Evolutionary conservation across 257 asterid species (phyloP).

Genomic region (Craterostigma plantagineum): DNA sequence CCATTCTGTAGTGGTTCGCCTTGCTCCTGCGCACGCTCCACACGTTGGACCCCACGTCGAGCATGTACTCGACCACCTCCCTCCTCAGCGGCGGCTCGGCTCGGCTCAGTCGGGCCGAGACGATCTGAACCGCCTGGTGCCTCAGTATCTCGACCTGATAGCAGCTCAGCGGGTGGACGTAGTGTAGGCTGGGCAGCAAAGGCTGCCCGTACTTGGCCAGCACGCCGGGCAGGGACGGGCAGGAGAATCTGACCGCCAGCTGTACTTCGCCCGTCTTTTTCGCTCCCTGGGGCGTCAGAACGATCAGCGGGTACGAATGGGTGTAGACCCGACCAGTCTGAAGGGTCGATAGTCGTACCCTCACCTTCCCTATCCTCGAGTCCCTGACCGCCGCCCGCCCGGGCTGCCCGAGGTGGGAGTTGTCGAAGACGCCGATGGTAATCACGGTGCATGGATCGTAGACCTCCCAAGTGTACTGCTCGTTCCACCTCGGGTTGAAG

Average conservation of each 20-base stretch:
- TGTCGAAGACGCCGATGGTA: slow-evolving; percentile 62
- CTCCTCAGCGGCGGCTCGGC: slow-evolving; percentile 73
- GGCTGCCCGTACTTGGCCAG: slow-evolving; percentile 43
- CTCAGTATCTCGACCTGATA: slow-evolving; percentile 51
- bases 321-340: slow-evolving; percentile 61
- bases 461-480: slow-evolving; percentile 90
- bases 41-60: slow-evolving; percentile 72
- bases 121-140: slow-evolving; percentile 61
- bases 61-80: slow-evolving; percentile 79
- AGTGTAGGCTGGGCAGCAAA: slow-evolving; percentile 44
- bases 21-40: slow-evolving; percentile 81
- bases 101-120: slow-evolving; percentile 45
- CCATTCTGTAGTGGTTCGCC: slow-evolving; percentile 46
- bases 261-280: slow-evolving; percentile 79
- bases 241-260: slow-evolving; percentile 64
- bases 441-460: slow-evolving; percentile 80
- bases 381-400: slow-evolving; percentile 25
- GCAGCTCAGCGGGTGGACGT: slow-evolving; percentile 45
- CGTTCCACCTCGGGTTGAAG: slow-evolving; percentile 70
- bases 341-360: slow-evolving; percentile 60
- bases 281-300: slow-evolving; percentile 48
- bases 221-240: slow-evolving; percentile 38
- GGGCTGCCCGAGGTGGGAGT: slow-evolving; percentile 49
- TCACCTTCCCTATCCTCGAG: slow-evolving; percentile 61
- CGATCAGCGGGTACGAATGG: slow-evolving; percentile 63